A percentile compares a stretch with the other conserved stretches of the same genome.
Conservation (phyloP, 2,329 filamentous ascomycete species). For the Cordyceps farinosa region DNA sequence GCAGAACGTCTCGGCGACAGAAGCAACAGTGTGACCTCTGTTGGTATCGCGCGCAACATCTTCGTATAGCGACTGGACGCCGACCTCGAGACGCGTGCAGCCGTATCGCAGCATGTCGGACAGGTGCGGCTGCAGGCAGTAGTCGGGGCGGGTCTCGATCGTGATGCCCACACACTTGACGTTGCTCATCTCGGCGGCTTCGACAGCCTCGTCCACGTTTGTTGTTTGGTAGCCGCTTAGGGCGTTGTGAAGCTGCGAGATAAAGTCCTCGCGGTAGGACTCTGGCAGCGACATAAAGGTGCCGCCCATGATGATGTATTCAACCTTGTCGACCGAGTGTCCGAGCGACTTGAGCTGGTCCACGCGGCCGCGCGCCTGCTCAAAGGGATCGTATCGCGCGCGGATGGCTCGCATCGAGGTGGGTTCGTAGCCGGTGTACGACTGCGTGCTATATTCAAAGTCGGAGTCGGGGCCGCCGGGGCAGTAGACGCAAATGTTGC, state of each 20-base stretch:
- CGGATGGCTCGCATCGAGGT: conserved; percentile 98
- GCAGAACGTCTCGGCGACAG: conserved; percentile 94
- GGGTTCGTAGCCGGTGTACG: conserved; percentile 96
- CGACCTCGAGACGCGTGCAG: conserved; percentile 89
- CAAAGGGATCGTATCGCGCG: conserved; percentile 94
- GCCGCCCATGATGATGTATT: conserved; percentile 99
- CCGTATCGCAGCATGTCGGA: conserved; percentile 97
- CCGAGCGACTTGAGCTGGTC: conserved; percentile 95
- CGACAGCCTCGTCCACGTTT: conserved; percentile 92
- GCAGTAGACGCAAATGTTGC: conserved; percentile 98
- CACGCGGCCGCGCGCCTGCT: conserved; percentile 91
- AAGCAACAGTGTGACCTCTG: conserved; percentile 89
- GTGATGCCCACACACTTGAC: conserved; percentile 98
- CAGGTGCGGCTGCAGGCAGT: conserved; percentile 92
- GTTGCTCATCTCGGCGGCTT: conserved; percentile 92
- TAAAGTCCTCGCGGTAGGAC: conserved; percentile 88
- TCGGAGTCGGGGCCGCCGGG: conserved; percentile 96
- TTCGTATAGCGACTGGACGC: conserved; percentile 95
- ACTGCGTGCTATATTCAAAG: conserved; percentile 98
- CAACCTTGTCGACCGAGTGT: conserved; percentile 97
- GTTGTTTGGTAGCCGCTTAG: conserved; percentile 92
- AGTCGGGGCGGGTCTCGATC: conserved; percentile 95
- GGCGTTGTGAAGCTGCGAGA: conserved; percentile 93
- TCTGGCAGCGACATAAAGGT: conserved; percentile 97
- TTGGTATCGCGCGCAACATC: conserved; percentile 98